Evolutionary conservation across 306 rosid genomes (phyloP), one percentile per base, ranked within the genome.

Genomic region (Glycine tomentella): DNA sequence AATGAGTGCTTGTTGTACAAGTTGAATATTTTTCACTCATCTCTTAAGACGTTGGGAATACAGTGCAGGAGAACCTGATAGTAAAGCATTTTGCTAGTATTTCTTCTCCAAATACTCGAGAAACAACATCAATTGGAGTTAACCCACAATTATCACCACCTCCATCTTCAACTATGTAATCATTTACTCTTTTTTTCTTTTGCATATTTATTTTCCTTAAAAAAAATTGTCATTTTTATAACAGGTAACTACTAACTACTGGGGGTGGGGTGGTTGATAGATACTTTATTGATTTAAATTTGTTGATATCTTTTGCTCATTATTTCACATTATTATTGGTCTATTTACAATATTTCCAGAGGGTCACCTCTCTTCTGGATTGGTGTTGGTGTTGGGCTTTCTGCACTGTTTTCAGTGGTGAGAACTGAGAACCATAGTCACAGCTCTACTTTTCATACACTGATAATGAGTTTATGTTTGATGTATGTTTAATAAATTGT

Each of bases 321-420:
- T 52, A 42, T 11, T 70, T 65, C 20, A 2, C 20, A 66, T 80
- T 83, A 12, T 45, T 81, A 59, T 53, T 74, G 65, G 71, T 7
- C 55, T 85, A 8, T 69, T 85, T 46, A 57, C 80, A 58, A 57
- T 81, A 25, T 75, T 25, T 86, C 57, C 69, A 96, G 99, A 62
- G 99, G 98, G 72, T 90, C 99, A 5, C 99, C 98, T 55, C 92
- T 96, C 71, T 93, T 96, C 80, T 93, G 99, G 99, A 89, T 96
- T 56, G 95, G 97, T 3, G 93, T 93, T 76, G 99, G 99, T 69
- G 99, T 96, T 86, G 99, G 93, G 77, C 86, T 96, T 58, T 93
- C 99, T 51, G 98, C 95, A 50, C 80, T 96, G 7, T 96, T 93
- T 86, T 87, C 99, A 79, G 75, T 89, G 93, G 99, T 96, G 89